Percentiles rank a stretch among this genome's conserved stretches.
phyloP scores from a whole-genome alignment of 345 rosid species.

The Salix udensis region DNA sequence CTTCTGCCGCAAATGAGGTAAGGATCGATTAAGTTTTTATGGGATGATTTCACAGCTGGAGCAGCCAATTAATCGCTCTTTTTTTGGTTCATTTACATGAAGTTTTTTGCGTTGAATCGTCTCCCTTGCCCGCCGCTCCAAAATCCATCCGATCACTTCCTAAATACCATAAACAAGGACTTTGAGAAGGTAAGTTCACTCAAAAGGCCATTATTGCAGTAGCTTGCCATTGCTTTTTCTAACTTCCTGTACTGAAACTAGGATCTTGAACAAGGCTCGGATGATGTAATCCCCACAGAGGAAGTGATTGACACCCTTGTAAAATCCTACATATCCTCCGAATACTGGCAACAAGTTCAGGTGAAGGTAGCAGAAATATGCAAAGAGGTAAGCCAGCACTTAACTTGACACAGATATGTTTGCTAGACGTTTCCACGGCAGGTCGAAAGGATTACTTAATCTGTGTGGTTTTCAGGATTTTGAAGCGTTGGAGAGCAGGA shows the following conservation, averaged over 20 bases:
- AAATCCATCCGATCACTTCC: constrained; percentile 49
- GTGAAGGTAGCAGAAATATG: constrained; percentile 25
- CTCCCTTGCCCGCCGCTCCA: constrained; percentile 41
- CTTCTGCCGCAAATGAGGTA: constrained; percentile 22
- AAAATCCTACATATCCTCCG: constrained; percentile 38
- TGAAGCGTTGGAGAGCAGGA: constrained; percentile 21
- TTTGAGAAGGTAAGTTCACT: constrained; percentile 33
- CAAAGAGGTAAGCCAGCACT: constrained; percentile 20
- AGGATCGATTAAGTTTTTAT: neutral
- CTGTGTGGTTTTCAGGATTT: constrained; percentile 3
- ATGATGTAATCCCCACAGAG: constrained; percentile 25
- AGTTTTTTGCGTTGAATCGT: constrained; percentile 51
- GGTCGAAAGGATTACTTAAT: too few species aligned
- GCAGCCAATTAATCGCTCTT: neutral
- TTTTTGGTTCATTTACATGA: neutral
- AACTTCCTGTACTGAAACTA: neutral
- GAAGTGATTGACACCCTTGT: constrained; percentile 38
- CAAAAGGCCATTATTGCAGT: too few species aligned
- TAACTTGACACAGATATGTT: too few species aligned
- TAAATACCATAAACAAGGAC: constrained; percentile 44
- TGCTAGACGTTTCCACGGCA: too few species aligned
- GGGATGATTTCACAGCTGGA: too few species aligned
- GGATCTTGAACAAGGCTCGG: constrained; percentile 43
- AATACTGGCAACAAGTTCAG: constrained; percentile 25
- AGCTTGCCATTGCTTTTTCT: too few species aligned